Conservation (phyloP, 2,329 filamentous ascomycete species). For the Colletotrichum godetiae region DNA sequence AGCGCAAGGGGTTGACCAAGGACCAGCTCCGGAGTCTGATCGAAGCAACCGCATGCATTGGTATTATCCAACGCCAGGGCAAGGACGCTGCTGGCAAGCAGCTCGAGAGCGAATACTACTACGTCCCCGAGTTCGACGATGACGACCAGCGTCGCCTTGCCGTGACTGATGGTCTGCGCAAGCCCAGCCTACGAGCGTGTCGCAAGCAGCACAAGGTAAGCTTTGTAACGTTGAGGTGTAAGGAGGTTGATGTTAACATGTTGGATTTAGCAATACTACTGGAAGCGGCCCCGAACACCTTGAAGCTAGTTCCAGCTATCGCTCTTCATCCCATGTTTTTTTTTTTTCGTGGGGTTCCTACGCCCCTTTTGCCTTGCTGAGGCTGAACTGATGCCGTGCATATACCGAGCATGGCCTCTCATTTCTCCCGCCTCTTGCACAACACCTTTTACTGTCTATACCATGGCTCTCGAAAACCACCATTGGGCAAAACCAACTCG, state of each 20-base stretch:
- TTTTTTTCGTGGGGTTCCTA: neutral
- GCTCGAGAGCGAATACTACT: constrained; percentile 97
- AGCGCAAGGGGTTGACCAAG: constrained; percentile 69
- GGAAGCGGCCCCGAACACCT: constrained; percentile 73
- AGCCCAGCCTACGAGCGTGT: constrained; percentile 89
- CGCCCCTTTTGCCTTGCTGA: constrained; percentile 12
- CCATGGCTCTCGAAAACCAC: constrained; percentile 25
- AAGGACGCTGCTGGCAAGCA: constrained; percentile 96
- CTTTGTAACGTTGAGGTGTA: constrained; percentile 29
- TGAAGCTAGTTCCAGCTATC: constrained; percentile 44
- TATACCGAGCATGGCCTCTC: constrained; percentile 1
- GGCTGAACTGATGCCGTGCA: constrained; percentile 11
- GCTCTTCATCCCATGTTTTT: constrained; percentile 7
- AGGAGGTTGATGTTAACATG: constrained; percentile 35
- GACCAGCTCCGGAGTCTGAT: constrained; percentile 77
- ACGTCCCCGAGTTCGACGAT: constrained; percentile 86
- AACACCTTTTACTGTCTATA: constrained; percentile 24
- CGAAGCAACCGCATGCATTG: constrained; percentile 81
- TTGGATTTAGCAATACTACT: constrained; percentile 72
- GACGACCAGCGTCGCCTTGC: constrained; percentile 83
- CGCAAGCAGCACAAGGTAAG: constrained; percentile 97
- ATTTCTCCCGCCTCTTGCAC: neutral
- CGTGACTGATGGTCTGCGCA: constrained; percentile 86
- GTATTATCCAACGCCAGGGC: constrained; percentile 88
- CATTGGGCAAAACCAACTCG: constrained; percentile 17